A percentile compares a stretch with the other conserved stretches of the same genome.
Evolutionary conservation across 306 rosid genomes (phyloP).

Genomic region (Castanea mollissima): DNA sequence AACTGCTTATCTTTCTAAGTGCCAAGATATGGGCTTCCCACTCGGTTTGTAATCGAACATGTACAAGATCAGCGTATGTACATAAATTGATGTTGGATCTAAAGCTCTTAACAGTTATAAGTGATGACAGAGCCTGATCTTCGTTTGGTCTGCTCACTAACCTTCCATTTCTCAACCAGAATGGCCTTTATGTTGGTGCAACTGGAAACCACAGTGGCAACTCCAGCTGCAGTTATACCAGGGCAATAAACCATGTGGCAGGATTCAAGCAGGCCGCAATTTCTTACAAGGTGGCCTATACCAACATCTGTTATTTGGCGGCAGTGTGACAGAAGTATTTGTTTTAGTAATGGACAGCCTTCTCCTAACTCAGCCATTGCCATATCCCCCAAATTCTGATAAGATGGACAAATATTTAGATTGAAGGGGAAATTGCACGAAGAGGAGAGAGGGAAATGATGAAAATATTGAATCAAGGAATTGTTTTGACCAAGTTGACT

Average conservation of each 20-base stretch:
- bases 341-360: constrained; percentile 73
- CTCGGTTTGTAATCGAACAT: background rate
- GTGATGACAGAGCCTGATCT: constrained; percentile 80
- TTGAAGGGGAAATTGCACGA: background rate
- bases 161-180: constrained; percentile 92
- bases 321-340: constrained; percentile 82
- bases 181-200: constrained; percentile 81
- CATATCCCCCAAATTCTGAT: constrained; percentile 83
- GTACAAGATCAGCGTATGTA: background rate
- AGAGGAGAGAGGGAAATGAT: background rate
- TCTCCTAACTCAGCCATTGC: constrained; percentile 88
- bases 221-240: constrained; percentile 70
- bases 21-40: background rate
- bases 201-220: constrained; percentile 78
- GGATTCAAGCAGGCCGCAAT: constrained; percentile 67
- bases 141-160: constrained; percentile 78
- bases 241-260: constrained; percentile 96
- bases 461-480: background rate
- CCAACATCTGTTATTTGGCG: constrained; percentile 88
- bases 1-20: background rate
- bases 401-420: constrained; percentile 10
- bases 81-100: constrained; percentile 18
- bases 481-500: background rate
- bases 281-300: constrained; percentile 66
- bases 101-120: constrained; percentile 77